Evolutionary conservation across 768 basidiomycete species (phyloP).

Genomic region (Tulasnella sp.): DNA sequence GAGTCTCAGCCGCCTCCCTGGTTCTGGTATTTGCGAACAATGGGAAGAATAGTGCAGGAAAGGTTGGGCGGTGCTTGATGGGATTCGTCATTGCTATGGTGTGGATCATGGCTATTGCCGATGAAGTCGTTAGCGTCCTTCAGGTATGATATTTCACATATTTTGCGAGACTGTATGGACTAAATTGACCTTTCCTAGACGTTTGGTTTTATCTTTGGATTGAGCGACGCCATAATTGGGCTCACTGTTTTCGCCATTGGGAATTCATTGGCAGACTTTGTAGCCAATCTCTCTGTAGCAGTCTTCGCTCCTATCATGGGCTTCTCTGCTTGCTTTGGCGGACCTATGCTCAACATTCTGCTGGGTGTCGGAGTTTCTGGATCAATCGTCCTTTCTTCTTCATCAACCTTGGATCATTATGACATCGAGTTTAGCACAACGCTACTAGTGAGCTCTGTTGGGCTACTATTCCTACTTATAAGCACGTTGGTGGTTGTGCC

Average conservation of each 20-base stretch:
- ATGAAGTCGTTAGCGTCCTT: slow-evolving; percentile 85
- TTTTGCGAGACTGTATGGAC: background rate
- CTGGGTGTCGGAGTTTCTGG: slow-evolving; percentile 89
- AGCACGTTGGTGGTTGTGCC: slow-evolving; percentile 77
- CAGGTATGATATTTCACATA: slow-evolving; percentile 38
- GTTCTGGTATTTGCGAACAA: slow-evolving; percentile 27
- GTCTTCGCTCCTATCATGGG: slow-evolving; percentile 90
- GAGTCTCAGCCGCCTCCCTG: slow-evolving; percentile 16
- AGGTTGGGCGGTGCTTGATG: slow-evolving; percentile 69
- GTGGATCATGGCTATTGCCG: slow-evolving; percentile 98
- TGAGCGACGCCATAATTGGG: slow-evolving; percentile 95
- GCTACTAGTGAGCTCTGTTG: slow-evolving; percentile 68
- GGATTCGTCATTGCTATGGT: slow-evolving; percentile 85
- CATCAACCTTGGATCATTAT: slow-evolving; percentile 41
- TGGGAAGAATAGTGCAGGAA: slow-evolving; percentile 43
- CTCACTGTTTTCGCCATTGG: slow-evolving; percentile 94
- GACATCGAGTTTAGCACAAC: slow-evolving; percentile 68
- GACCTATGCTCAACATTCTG: slow-evolving; percentile 84
- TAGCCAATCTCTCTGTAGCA: slow-evolving; percentile 93
- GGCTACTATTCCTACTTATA: slow-evolving; percentile 62
- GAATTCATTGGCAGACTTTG: slow-evolving; percentile 90
- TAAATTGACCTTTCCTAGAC: slow-evolving; percentile 39
- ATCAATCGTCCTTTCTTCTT: slow-evolving; percentile 70
- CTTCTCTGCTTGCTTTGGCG: slow-evolving; percentile 89
- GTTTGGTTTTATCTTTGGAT: slow-evolving; percentile 84